Evolutionary conservation across 371 early-diverging fungal species (phyloP).

Genomic region (Mucor piriformis): DNA sequence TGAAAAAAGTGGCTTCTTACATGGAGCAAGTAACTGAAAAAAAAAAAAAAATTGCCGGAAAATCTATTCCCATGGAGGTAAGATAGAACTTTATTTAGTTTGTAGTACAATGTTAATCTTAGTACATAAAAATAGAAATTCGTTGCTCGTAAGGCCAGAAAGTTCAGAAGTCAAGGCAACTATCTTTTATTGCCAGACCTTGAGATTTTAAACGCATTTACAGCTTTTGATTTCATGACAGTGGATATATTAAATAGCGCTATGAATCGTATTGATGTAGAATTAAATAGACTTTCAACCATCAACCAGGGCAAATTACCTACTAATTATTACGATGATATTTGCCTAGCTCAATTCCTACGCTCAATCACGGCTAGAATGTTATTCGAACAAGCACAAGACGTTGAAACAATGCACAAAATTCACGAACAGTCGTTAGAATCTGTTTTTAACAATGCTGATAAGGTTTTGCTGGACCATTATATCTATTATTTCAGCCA

Average conservation of each 20-base stretch:
- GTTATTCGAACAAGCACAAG: slow-evolving; percentile 11
- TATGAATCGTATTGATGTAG: slow-evolving; percentile 47
- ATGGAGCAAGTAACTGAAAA: slow-evolving; percentile 63
- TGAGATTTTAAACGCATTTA: slow-evolving; percentile 69
- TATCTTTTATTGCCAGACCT: slow-evolving; percentile 68
- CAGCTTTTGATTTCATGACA: slow-evolving; percentile 65
- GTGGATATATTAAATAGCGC: slow-evolving; percentile 36
- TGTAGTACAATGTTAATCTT: not conserved
- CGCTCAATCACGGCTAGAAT: slow-evolving; percentile 35
- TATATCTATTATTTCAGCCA: slow-evolving; percentile 63
- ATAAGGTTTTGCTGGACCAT: slow-evolving; percentile 55
- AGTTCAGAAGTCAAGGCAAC: slow-evolving; percentile 60
- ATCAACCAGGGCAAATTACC: not conserved
- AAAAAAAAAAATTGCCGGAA: slow-evolving; percentile 75
- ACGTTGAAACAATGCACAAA: slow-evolving; percentile 4
- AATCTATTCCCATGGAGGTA: slow-evolving; percentile 76
- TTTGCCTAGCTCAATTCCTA: slow-evolving; percentile 66
- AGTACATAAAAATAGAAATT: slow-evolving; percentile 68
- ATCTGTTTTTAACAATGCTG: slow-evolving; percentile 31
- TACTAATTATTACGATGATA: slow-evolving; percentile 59
- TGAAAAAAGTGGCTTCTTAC: slow-evolving; percentile 32
- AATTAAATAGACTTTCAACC: slow-evolving; percentile 38
- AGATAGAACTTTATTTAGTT: not conserved
- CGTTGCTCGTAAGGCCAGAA: slow-evolving; percentile 72
- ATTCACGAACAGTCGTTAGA: slow-evolving; percentile 25